Percentiles rank a stretch among this genome's conserved stretches.
phyloP scores from a whole-genome alignment of 495 filamentous ascomycete genomes.

The Penicillium alfredii region DNA sequence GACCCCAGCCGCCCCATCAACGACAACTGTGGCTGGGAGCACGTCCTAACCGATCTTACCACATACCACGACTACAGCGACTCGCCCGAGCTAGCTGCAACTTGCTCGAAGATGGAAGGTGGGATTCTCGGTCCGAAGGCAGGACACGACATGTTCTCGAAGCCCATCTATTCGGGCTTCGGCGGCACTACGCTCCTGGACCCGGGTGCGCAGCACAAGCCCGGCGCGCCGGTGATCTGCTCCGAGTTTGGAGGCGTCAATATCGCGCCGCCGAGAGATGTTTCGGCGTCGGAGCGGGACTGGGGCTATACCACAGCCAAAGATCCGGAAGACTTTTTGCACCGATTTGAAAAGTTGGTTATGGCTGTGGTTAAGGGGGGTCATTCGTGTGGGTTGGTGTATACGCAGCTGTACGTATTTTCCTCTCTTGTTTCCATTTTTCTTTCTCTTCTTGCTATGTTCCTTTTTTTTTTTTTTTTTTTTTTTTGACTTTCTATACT shows the following conservation, averaged over 20 bases:
- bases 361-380: slow-evolving; percentile 33
- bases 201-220: slow-evolving; percentile 36
- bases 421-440: slow-evolving; percentile 3
- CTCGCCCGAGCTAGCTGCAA: slow-evolving; percentile 37
- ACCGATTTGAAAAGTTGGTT: slow-evolving; percentile 28
- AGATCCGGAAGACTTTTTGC: slow-evolving; percentile 29
- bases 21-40: slow-evolving; percentile 62
- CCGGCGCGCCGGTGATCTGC: slow-evolving; percentile 50
- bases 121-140: slow-evolving; percentile 42
- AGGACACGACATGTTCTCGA: slow-evolving; percentile 44
- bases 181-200: slow-evolving; percentile 27
- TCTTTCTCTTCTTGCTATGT: not conserved
- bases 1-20: slow-evolving; percentile 55
- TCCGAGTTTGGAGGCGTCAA: slow-evolving; percentile 57
- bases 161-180: slow-evolving; percentile 26
- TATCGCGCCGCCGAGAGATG: slow-evolving; percentile 40
- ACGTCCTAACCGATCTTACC: slow-evolving; percentile 51
- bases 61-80: slow-evolving; percentile 59
- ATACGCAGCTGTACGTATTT: slow-evolving; percentile 38
- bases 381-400: slow-evolving; percentile 33
- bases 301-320: slow-evolving; percentile 38
- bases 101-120: slow-evolving; percentile 37
- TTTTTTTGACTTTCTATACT: not conserved
- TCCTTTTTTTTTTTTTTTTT: not conserved
- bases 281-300: slow-evolving; percentile 22